Percentiles rank a stretch among this genome's conserved stretches.
These are phyloP conservation scores for Beta corolliflora DNA, from an alignment of 179 eudicot genomes.

Conservation along the genomic window DNA sequence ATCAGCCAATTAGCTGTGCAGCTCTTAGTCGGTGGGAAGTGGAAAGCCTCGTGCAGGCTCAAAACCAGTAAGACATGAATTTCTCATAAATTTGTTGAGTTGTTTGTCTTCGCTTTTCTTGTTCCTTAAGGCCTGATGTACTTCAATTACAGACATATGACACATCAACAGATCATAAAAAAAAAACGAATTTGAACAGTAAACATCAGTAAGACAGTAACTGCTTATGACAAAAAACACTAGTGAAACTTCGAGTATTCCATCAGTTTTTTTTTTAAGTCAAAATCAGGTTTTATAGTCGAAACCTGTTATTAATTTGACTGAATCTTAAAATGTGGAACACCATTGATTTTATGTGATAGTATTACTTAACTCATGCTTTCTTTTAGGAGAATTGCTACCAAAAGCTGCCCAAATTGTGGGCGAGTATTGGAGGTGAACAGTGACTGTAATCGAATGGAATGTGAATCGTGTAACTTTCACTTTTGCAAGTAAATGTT, in stretches of 20 bases:
- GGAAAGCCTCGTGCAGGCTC: slow-evolving; percentile 1
- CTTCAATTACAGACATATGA: background rate
- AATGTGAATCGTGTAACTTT: slow-evolving; percentile 18
- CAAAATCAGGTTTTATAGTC: background rate
- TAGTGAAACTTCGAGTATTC: background rate
- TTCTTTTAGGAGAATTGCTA: slow-evolving; percentile 13
- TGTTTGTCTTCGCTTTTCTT: background rate
- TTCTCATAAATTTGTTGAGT: background rate
- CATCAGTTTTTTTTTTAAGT: background rate
- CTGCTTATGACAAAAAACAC: too few species aligned
- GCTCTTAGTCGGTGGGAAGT: slow-evolving; percentile 3
- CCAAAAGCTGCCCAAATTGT: slow-evolving; percentile 26
- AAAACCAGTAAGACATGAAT: slow-evolving; percentile 14
- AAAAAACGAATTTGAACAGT: too few species aligned
- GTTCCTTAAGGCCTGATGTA: background rate
- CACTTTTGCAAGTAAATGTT: slow-evolving; percentile 28
- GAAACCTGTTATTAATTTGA: background rate
- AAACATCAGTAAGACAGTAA: too few species aligned
- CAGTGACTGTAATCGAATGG: background rate
- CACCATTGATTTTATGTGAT: background rate
- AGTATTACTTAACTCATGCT: background rate
- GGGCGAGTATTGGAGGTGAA: background rate
- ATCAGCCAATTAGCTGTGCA: slow-evolving; percentile 24
- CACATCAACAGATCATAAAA: too few species aligned
- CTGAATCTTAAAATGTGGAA: background rate